phyloP scores from a whole-genome alignment of 768 basidiomycete genomes.

The Cantharellus anzutake region DNA sequence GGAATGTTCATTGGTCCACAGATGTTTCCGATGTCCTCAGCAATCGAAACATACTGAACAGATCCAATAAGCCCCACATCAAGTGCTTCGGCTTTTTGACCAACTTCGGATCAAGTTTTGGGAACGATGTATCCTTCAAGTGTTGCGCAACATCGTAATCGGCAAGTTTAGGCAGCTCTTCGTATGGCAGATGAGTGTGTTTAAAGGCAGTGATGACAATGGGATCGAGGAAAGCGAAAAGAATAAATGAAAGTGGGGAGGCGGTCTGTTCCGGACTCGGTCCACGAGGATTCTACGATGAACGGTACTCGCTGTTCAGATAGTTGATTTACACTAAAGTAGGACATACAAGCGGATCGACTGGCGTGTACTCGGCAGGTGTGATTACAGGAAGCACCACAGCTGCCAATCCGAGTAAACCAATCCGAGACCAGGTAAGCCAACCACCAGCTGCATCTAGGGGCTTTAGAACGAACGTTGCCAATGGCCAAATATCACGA shows the following conservation, averaged over 20 bases:
- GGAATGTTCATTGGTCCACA: neutral
- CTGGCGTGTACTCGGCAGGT: conserved; percentile 38
- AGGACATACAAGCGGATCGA: conserved; percentile 29
- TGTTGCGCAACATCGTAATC: conserved; percentile 21
- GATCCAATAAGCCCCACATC: conserved; percentile 12
- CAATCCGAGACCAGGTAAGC: conserved; percentile 35
- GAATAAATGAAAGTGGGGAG: conserved; percentile 23
- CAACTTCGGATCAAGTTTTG: conserved; percentile 15
- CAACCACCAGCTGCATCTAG: conserved; percentile 29
- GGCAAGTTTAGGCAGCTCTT: conserved; percentile 26
- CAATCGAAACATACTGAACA: conserved; percentile 11
- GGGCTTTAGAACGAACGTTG: conserved; percentile 32
- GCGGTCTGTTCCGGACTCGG: conserved; percentile 32
- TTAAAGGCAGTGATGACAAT: conserved; percentile 26
- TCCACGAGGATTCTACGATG: conserved; percentile 17
- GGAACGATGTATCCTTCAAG: conserved; percentile 17
- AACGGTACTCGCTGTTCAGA: neutral
- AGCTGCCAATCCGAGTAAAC: conserved; percentile 26
- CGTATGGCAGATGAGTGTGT: conserved; percentile 26
- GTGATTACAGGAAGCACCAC: conserved; percentile 33
- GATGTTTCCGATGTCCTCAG: conserved; percentile 1
- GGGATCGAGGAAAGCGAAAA: conserved; percentile 37
- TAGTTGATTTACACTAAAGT: neutral
- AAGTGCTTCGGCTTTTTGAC: conserved; percentile 16
- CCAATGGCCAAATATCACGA: conserved; percentile 32